phyloP scores from a whole-genome alignment of 768 basidiomycete species.

The Rubroboletus satanas region DNA sequence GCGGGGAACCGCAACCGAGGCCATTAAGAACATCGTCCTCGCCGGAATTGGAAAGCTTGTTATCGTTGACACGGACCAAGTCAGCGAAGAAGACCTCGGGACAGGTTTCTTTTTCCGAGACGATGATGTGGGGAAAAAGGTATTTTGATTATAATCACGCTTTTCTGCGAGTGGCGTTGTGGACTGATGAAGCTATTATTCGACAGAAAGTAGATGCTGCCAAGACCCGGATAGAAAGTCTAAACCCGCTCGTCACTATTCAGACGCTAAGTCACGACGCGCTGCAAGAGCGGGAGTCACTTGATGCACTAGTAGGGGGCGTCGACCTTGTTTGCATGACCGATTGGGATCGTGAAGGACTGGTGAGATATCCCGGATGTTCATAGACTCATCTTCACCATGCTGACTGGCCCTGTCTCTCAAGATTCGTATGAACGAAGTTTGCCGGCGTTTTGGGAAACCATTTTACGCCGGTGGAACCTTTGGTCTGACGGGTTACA shows the following conservation, averaged over 20 bases:
- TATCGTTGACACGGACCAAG: slow-evolving; percentile 73
- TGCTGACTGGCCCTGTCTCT: slow-evolving; percentile 7
- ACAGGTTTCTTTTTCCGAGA: slow-evolving; percentile 93
- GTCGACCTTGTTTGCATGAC: slow-evolving; percentile 89
- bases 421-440: slow-evolving; percentile 74
- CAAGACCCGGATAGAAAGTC: slow-evolving; percentile 75
- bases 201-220: slow-evolving; percentile 81
- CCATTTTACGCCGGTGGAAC: slow-evolving; percentile 92
- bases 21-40: slow-evolving; percentile 96
- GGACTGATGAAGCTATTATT: slow-evolving; percentile 21
- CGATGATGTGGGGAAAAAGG: slow-evolving; percentile 88
- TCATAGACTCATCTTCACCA: neutral
- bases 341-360: slow-evolving; percentile 63
- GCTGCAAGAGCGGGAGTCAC: slow-evolving; percentile 45
- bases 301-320: slow-evolving; percentile 55
- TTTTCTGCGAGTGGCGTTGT: slow-evolving; percentile 33
- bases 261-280: slow-evolving; percentile 56
- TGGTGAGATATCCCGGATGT: slow-evolving; percentile 49
- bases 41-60: slow-evolving; percentile 91
- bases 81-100: slow-evolving; percentile 83
- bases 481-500: slow-evolving; percentile 88
- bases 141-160: slow-evolving; percentile 28
- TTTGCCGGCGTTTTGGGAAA: slow-evolving; percentile 69
- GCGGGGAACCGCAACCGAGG: slow-evolving; percentile 84
- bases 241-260: slow-evolving; percentile 90